Evolutionary conservation across 768 basidiomycete genomes (phyloP).

Genomic region (Amanita thiersii): DNA sequence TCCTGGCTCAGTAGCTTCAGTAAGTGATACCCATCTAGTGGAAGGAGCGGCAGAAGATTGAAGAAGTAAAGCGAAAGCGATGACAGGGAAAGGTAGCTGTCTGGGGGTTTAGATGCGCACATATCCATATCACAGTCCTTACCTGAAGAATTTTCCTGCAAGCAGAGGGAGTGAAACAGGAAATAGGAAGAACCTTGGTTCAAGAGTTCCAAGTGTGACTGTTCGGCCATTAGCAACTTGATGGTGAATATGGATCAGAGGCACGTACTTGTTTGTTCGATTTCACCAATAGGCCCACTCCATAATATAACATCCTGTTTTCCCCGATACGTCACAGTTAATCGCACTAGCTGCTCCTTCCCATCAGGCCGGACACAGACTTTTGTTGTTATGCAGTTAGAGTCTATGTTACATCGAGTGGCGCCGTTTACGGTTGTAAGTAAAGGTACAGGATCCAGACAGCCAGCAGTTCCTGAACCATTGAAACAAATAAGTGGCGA

Average conservation of each 20-base stretch:
- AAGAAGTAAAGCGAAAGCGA: slow-evolving; percentile 77
- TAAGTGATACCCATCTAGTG: slow-evolving; percentile 64
- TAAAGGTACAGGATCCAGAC: slow-evolving; percentile 49
- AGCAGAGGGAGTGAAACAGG: slow-evolving; percentile 34
- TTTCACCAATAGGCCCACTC: slow-evolving; percentile 60
- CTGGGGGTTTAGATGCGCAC: background rate
- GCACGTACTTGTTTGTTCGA: slow-evolving; percentile 57
- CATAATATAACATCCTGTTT: slow-evolving; percentile 49
- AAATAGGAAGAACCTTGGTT: slow-evolving; percentile 33
- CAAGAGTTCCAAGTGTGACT: slow-evolving; percentile 48
- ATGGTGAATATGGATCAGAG: background rate
- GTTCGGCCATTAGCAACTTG: slow-evolving; percentile 1
- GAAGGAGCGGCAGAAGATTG: slow-evolving; percentile 70
- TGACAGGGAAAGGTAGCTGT: slow-evolving; percentile 54
- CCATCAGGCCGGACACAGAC: slow-evolving; percentile 46
- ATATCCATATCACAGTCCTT: slow-evolving; percentile 17
- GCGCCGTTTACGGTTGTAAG: slow-evolving; percentile 26
- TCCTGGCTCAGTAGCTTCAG: slow-evolving; percentile 24
- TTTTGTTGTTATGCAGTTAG: slow-evolving; percentile 25
- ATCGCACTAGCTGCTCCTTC: slow-evolving; percentile 46
- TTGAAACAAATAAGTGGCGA: slow-evolving; percentile 38
- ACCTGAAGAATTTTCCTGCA: slow-evolving; percentile 44
- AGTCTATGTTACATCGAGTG: slow-evolving; percentile 31
- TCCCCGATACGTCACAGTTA: slow-evolving; percentile 29
- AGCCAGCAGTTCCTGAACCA: slow-evolving; percentile 28